phyloP scores from a whole-genome alignment of 2,329 filamentous ascomycete genomes.

The Epichloe scottii region DNA sequence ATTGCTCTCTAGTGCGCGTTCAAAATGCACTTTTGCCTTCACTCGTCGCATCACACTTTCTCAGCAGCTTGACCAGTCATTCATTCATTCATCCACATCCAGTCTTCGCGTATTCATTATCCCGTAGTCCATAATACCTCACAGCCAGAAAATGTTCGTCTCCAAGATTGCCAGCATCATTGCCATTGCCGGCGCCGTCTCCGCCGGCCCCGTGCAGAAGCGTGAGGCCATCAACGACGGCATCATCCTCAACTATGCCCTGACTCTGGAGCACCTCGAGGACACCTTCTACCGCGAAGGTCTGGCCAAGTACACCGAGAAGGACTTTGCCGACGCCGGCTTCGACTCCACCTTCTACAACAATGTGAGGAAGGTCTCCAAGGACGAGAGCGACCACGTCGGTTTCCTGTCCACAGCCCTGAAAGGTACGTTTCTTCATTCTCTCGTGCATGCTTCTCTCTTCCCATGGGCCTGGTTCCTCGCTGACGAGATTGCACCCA shows the following conservation, averaged over 20 bases:
- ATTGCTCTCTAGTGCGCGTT: no score
- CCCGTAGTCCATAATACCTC: background rate
- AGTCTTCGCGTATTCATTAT: no score
- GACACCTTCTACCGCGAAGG: slow-evolving; percentile 49
- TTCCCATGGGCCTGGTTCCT: no score
- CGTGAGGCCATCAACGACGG: slow-evolving; percentile 10
- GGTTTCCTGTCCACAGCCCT: slow-evolving; percentile 37
- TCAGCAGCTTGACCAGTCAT: no score
- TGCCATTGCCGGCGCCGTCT: slow-evolving; percentile 6
- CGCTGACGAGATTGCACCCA: no score
- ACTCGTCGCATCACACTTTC: no score
- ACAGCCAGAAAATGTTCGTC: slow-evolving; percentile 6
- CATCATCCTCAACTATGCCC: slow-evolving; percentile 33
- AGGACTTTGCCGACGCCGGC: slow-evolving; percentile 39
- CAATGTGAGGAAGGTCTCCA: slow-evolving; percentile 42
- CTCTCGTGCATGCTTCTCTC: no score
- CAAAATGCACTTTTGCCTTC: no score
- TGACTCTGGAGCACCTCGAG: slow-evolving; percentile 45
- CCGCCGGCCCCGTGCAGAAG: slow-evolving; percentile 9
- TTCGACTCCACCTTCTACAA: slow-evolving; percentile 39
- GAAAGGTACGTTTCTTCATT: slow-evolving; percentile 7
- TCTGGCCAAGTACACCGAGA: slow-evolving; percentile 41
- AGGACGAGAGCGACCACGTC: slow-evolving; percentile 46
- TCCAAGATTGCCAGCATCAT: slow-evolving; percentile 7
- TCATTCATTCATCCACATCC: no score